phyloP scores from a whole-genome alignment of 1,284 basidiomycete genomes.

The Ustilago shanxiensis region DNA sequence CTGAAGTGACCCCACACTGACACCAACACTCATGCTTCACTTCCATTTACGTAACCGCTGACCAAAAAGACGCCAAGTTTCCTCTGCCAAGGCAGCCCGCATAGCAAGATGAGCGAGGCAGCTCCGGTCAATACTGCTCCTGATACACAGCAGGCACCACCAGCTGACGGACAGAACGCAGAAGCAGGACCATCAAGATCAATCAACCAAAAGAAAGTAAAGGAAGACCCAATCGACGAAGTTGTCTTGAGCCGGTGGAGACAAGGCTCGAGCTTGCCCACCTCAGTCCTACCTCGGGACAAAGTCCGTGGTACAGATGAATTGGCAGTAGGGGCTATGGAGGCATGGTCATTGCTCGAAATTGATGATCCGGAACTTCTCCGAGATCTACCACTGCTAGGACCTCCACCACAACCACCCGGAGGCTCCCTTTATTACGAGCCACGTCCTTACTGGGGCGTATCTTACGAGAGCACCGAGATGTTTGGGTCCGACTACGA shows the following conservation, averaged over 20 bases:
- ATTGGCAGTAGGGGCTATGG: slow-evolving; percentile 3
- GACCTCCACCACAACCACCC: slow-evolving; percentile 18
- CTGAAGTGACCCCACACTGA: not conserved
- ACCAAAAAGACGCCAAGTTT: too few species aligned
- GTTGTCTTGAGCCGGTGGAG: not conserved
- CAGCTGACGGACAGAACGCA: not conserved
- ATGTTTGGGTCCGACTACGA: not conserved
- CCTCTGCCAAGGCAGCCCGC: too few species aligned
- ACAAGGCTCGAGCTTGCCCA: not conserved
- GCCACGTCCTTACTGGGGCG: slow-evolving; percentile 21
- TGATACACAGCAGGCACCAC: not conserved
- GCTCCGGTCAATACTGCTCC: not conserved
- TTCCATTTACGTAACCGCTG: not conserved
- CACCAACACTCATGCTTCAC: slow-evolving; percentile 10
- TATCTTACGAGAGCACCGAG: not conserved
- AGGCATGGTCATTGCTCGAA: not conserved
- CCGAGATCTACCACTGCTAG: slow-evolving; percentile 13
- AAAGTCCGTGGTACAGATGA: slow-evolving; percentile 8
- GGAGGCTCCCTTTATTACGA: not conserved
- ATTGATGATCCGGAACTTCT: slow-evolving; percentile 21
- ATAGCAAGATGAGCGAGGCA: not conserved
- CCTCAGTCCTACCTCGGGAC: not conserved
- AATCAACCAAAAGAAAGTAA: not conserved
- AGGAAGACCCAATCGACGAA: not conserved
- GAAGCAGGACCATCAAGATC: slow-evolving; percentile 12